Conservation (phyloP, 106 monocot species). For the Cymbidium sinense region DNA sequence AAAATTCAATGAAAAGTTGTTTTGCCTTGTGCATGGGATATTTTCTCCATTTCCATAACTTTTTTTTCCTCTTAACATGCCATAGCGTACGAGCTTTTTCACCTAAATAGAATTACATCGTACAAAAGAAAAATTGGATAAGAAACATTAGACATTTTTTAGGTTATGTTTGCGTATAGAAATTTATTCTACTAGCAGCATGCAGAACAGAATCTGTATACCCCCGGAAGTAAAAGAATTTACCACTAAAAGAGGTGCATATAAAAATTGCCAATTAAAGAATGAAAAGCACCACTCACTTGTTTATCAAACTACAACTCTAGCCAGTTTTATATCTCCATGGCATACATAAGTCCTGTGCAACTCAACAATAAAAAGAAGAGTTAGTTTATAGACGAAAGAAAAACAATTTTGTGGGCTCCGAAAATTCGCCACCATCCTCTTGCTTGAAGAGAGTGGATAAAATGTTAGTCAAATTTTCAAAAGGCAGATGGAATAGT, state of each 20-base stretch:
- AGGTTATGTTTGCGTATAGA: background rate
- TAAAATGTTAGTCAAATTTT: too few relatives aligned
- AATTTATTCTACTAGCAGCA: background rate
- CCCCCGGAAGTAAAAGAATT: background rate
- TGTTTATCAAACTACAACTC: background rate
- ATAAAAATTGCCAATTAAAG: background rate
- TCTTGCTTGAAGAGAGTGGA: too few relatives aligned
- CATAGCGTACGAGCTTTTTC: background rate
- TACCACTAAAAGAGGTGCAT: background rate
- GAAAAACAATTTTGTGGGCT: too few relatives aligned
- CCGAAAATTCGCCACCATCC: too few relatives aligned
- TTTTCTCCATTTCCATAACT: background rate
- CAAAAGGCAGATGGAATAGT: too few relatives aligned
- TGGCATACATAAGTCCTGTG: background rate
- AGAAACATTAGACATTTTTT: background rate
- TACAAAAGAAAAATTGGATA: background rate
- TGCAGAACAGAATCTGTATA: background rate
- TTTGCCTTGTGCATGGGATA: too few relatives aligned
- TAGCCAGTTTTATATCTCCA: background rate
- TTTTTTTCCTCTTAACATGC: background rate
- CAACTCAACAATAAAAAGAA: background rate
- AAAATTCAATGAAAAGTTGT: background rate
- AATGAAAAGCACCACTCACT: background rate
- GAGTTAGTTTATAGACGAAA: background rate
- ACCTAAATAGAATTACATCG: background rate